Evolutionary conservation across 805 yeast species (phyloP).

Genomic region (Saturnispora diversa): DNA sequence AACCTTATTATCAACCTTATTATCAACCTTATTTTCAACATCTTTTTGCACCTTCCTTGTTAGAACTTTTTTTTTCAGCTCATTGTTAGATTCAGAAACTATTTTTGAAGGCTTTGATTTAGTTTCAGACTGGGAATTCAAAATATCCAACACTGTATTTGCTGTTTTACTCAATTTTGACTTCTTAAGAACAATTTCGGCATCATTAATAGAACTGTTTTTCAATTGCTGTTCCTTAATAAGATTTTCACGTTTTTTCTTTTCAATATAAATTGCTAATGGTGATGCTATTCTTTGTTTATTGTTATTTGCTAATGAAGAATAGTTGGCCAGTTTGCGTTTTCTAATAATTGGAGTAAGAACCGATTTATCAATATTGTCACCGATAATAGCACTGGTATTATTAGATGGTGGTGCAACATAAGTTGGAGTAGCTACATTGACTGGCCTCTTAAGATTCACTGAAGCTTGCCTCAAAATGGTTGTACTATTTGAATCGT

Average conservation of each 20-base stretch:
- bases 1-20: not conserved
- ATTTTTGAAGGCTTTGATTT: not conserved
- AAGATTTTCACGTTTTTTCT: constrained; percentile 12
- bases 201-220: constrained; percentile 1
- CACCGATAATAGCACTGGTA: not conserved
- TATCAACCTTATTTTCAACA: not conserved
- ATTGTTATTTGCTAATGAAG: constrained; percentile 25
- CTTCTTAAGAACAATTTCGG: constrained; percentile 13
- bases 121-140: constrained; percentile 3
- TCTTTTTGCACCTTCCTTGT: not conserved
- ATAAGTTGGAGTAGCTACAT: constrained; percentile 23
- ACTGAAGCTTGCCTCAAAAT: constrained; percentile 20
- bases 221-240: constrained; percentile 5
- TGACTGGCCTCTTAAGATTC: constrained; percentile 20
- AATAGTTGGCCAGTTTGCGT: constrained; percentile 25
- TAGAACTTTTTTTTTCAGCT: not conserved
- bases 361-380: constrained; percentile 3
- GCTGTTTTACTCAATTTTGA: constrained; percentile 17
- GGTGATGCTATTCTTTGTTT: constrained; percentile 25
- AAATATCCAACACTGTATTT: constrained; percentile 12
- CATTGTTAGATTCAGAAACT: not conserved
- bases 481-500: constrained; percentile 15
- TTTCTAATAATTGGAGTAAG: constrained; percentile 13
- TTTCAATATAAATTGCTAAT: constrained; percentile 19
- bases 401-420: constrained; percentile 15